Conservation (phyloP, 148 eudicot species). For the Agrostemma githago region DNA sequence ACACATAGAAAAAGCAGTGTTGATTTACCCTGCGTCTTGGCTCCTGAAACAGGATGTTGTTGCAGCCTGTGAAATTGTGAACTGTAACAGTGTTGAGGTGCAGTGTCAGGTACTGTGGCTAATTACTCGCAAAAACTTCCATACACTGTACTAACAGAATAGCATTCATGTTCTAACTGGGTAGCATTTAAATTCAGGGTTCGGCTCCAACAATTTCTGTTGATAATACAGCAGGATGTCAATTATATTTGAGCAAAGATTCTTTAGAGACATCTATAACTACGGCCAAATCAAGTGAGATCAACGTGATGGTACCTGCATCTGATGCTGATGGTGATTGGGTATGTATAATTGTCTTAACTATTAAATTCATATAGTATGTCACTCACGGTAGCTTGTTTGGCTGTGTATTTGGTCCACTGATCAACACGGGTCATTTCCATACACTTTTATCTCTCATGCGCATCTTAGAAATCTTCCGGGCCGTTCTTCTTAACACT, state of each 20-base stretch:
- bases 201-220: slow-evolving; percentile 92
- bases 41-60: slow-evolving; percentile 71
- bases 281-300: slow-evolving; percentile 92
- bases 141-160: background rate
- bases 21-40: slow-evolving; percentile 15
- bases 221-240: slow-evolving; percentile 94
- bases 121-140: background rate
- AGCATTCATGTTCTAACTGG: slow-evolving; percentile 15
- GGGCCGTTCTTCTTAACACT: too few species aligned
- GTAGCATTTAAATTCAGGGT: slow-evolving; percentile 46
- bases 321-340: slow-evolving; percentile 65
- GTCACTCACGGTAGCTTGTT: background rate
- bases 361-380: background rate
- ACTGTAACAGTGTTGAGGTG: slow-evolving; percentile 84
- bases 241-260: slow-evolving; percentile 84
- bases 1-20: background rate
- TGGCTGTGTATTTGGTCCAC: too few species aligned
- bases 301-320: slow-evolving; percentile 87
- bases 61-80: slow-evolving; percentile 97
- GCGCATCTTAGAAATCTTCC: too few species aligned
- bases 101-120: slow-evolving; percentile 73
- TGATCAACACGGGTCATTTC: too few species aligned
- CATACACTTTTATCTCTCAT: too few species aligned
- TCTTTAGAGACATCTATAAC: slow-evolving; percentile 76
- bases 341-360: slow-evolving; percentile 47